Conservation (phyloP, 495 filamentous ascomycete species). For the Penicillium herquei region DNA sequence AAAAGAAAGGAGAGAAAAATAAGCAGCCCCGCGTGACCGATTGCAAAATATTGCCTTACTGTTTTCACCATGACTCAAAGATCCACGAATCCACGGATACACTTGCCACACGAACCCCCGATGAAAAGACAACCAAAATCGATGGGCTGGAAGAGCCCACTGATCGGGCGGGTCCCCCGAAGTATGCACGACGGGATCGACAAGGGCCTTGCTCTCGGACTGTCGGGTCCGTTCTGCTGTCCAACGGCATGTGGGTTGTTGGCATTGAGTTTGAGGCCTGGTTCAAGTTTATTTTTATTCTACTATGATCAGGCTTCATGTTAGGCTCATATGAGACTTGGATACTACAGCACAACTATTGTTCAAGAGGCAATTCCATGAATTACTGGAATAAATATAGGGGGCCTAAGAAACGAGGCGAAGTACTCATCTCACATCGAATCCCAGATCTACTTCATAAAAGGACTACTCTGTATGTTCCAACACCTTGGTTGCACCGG, state of each 20-base stretch:
- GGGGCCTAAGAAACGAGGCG: too few species aligned
- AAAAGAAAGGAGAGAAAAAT: slow-evolving; percentile 7
- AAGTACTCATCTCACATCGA: too few species aligned
- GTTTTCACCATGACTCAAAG: slow-evolving; percentile 33
- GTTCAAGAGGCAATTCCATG: too few species aligned
- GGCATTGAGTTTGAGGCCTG: too few species aligned
- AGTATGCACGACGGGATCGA: not conserved
- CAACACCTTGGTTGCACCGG: not conserved
- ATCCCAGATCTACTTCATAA: too few species aligned
- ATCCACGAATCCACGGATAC: slow-evolving; percentile 27
- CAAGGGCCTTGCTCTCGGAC: slow-evolving; percentile 11
- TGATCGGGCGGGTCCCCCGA: not conserved
- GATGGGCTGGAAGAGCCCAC: not conserved
- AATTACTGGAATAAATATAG: too few species aligned
- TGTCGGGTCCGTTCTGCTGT: not conserved
- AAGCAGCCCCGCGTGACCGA: slow-evolving; percentile 28
- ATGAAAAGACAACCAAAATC: not conserved
- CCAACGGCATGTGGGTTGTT: not conserved
- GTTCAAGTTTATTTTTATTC: not conserved
- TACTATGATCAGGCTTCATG: not conserved
- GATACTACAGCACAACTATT: too few species aligned
- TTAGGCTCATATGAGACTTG: too few species aligned
- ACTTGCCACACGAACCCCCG: slow-evolving; percentile 18
- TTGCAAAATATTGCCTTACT: slow-evolving; percentile 2
- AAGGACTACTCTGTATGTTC: not conserved